Evolutionary conservation across 495 filamentous ascomycete genomes (phyloP).

Genomic region (Lophiostoma macrostomum): DNA sequence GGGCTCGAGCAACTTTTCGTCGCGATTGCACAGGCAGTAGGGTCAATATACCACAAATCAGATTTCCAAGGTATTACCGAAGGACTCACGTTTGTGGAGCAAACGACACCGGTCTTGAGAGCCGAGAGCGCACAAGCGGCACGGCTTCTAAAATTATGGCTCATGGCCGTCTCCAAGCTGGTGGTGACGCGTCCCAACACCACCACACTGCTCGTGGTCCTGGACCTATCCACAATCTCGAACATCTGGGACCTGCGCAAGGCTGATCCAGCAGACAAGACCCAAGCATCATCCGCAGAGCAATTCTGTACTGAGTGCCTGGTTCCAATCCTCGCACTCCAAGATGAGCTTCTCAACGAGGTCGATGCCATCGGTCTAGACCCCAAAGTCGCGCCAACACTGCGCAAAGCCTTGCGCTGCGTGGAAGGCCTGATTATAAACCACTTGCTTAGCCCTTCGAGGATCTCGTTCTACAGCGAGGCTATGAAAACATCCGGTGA

Average conservation of each 20-base stretch:
- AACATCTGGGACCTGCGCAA: slow-evolving; percentile 31
- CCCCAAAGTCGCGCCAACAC: neutral
- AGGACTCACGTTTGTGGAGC: slow-evolving; percentile 47
- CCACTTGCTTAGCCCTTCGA: slow-evolving; percentile 68
- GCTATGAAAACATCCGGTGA: no score
- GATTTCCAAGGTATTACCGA: slow-evolving; percentile 30
- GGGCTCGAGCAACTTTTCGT: slow-evolving; percentile 16
- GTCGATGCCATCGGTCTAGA: neutral
- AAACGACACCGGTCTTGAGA: slow-evolving; percentile 52
- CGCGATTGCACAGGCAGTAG: slow-evolving; percentile 9
- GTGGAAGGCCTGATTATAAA: slow-evolving; percentile 64
- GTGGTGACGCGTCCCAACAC: neutral
- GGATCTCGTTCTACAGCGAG: slow-evolving; percentile 44
- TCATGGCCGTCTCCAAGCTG: slow-evolving; percentile 25
- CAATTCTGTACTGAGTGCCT: slow-evolving; percentile 34
- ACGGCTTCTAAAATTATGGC: slow-evolving; percentile 43
- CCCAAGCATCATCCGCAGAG: slow-evolving; percentile 11
- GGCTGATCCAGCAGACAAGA: slow-evolving; percentile 3
- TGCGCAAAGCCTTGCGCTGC: slow-evolving; percentile 37
- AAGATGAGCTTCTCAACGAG: slow-evolving; percentile 9
- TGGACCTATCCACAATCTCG: slow-evolving; percentile 13
- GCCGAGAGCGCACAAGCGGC: slow-evolving; percentile 50
- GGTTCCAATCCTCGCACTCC: slow-evolving; percentile 7
- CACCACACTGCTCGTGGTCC: neutral
- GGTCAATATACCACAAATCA: slow-evolving; percentile 42